These are phyloP conservation scores for Saccharomycopsis phalli DNA, from an alignment of 1,139 yeast genomes.

Conservation along the genomic window DNA sequence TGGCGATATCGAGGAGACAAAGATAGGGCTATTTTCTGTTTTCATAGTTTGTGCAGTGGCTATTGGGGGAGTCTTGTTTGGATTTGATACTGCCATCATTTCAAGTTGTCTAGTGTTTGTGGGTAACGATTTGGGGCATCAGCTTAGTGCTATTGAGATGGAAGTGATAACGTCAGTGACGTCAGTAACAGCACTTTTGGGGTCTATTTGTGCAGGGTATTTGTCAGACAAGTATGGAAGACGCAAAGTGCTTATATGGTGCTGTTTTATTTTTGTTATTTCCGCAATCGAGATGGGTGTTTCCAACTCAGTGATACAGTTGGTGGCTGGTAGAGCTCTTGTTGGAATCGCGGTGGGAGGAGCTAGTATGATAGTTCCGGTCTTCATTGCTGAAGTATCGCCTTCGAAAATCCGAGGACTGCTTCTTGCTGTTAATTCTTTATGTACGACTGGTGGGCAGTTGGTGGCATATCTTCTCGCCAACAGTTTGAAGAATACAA, in stretches of 20 bases:
- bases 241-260: constrained; percentile 28
- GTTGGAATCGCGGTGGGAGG: constrained; percentile 54
- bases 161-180: constrained; percentile 37
- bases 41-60: constrained; percentile 24
- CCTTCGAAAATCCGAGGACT: constrained; percentile 47
- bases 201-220: constrained; percentile 32
- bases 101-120: constrained; percentile 32
- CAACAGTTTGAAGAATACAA: constrained; percentile 22
- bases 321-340: constrained; percentile 42
- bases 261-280: constrained; percentile 31
- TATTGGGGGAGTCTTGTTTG: constrained; percentile 34
- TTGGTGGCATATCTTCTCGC: constrained; percentile 34
- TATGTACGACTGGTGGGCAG: constrained; percentile 40
- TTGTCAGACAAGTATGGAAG: constrained; percentile 32
- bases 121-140: constrained; percentile 18
- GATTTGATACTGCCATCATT: constrained; percentile 37
- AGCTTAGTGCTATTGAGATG: constrained; percentile 27
- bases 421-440: constrained; percentile 33
- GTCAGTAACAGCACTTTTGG: constrained; percentile 35
- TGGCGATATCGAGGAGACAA: constrained; percentile 26
- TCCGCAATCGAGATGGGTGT: constrained; percentile 35
- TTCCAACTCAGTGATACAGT: constrained; percentile 33
- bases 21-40: constrained; percentile 21
- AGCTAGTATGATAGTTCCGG: constrained; percentile 51
- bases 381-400: constrained; percentile 47